Evolutionary conservation across 2,329 filamentous ascomycete species (phyloP).

Genomic region (Aspergillus tamarii): DNA sequence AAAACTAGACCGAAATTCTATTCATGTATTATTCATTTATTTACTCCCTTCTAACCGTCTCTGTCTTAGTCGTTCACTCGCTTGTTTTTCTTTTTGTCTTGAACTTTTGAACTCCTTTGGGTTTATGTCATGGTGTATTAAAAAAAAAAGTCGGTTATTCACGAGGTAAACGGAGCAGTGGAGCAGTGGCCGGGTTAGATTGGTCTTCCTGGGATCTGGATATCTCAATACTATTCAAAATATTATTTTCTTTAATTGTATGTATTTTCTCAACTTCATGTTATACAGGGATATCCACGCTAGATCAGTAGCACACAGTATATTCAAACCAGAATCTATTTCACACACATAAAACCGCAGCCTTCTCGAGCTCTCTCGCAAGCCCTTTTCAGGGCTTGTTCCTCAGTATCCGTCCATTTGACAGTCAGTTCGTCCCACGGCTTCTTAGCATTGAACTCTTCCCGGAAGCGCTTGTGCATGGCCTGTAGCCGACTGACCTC

Average conservation of each 20-base stretch:
- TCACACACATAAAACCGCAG: slow-evolving; percentile 62
- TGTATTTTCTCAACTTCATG: background rate
- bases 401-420: slow-evolving; percentile 67
- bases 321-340: slow-evolving; percentile 40
- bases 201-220: slow-evolving; percentile 1
- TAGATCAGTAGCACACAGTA: background rate
- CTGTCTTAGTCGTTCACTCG: background rate
- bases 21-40: slow-evolving; percentile 18
- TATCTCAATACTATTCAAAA: background rate
- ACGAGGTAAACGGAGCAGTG: background rate
- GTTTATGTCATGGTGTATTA: background rate
- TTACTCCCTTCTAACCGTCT: slow-evolving; percentile 2
- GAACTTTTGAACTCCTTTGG: background rate
- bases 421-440: slow-evolving; percentile 64
- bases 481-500: slow-evolving; percentile 59
- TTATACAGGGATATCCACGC: slow-evolving; percentile 2
- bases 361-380: slow-evolving; percentile 61
- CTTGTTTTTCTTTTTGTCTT: background rate
- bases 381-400: slow-evolving; percentile 61
- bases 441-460: slow-evolving; percentile 62
- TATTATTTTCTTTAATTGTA: background rate
- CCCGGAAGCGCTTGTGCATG: slow-evolving; percentile 58
- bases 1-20: slow-evolving; percentile 13
- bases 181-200: background rate
- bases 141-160: background rate